phyloP scores from a whole-genome alignment of 106 monocot genomes.

The Xerophyta viscosa region DNA sequence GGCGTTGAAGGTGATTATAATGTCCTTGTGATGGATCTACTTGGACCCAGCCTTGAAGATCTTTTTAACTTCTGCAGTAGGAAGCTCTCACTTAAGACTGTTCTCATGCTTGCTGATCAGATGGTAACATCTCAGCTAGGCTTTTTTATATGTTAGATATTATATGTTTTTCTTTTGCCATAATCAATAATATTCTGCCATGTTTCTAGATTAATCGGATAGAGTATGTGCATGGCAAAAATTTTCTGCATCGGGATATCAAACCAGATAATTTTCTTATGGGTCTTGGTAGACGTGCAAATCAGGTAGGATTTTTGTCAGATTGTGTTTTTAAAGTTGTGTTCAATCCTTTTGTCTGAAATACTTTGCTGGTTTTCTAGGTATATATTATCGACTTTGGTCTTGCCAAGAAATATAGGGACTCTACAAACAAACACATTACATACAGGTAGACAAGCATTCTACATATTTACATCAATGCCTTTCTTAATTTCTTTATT shows the following conservation, averaged over 20 bases:
- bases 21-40: slow-evolving; percentile 81
- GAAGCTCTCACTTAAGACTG: slow-evolving; percentile 83
- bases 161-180: no score
- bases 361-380: no score
- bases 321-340: slow-evolving; percentile 7
- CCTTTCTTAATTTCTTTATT: no score
- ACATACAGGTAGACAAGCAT: slow-evolving; percentile 91
- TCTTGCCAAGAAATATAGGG: slow-evolving; percentile 93
- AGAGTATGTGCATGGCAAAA: slow-evolving; percentile 88
- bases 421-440: slow-evolving; percentile 62
- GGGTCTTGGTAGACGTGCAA: slow-evolving; percentile 96
- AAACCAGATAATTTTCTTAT: slow-evolving; percentile 99
- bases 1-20: slow-evolving; percentile 82
- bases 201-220: slow-evolving; percentile 74
- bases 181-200: not conserved
- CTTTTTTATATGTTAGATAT: not conserved
- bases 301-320: slow-evolving; percentile 48
- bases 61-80: slow-evolving; percentile 89
- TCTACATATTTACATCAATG: no score
- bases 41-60: slow-evolving; percentile 91
- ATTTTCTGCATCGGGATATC: slow-evolving; percentile 86
- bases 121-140: slow-evolving; percentile 74
- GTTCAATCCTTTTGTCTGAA: no score
- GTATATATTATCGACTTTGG: slow-evolving; percentile 98
- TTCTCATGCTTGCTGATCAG: slow-evolving; percentile 93